Evolutionary conservation across 352 stramenopile genomes (phyloP).

Genomic region (Globisporangium barbulae): DNA sequence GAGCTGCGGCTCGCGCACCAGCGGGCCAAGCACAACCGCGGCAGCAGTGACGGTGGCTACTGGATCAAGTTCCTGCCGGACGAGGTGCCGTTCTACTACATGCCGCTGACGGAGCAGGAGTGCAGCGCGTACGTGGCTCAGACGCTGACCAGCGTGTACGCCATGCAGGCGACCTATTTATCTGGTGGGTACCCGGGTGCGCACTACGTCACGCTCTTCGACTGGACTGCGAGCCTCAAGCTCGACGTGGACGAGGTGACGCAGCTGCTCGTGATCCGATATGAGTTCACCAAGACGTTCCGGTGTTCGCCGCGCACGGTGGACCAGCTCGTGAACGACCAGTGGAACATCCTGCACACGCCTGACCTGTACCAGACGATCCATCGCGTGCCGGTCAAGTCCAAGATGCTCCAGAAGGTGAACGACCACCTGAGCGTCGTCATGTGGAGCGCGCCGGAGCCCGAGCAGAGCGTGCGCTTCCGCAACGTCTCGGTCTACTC

Average conservation of each 20-base stretch:
- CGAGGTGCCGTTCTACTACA: constrained; percentile 34
- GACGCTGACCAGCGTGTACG: not conserved
- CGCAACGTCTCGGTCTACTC: constrained; percentile 7
- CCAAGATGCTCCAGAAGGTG: constrained; percentile 6
- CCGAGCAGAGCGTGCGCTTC: constrained; percentile 1
- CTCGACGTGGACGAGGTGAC: constrained; percentile 2
- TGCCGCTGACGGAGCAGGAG: constrained; percentile 29
- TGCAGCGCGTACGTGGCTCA: constrained; percentile 12
- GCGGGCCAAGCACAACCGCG: not conserved
- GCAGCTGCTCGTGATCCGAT: constrained; percentile 8
- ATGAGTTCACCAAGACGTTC: constrained; percentile 11
- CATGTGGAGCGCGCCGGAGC: constrained; percentile 10
- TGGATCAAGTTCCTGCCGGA: constrained; percentile 9
- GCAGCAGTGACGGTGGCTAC: not conserved
- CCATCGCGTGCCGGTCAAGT: constrained; percentile 8
- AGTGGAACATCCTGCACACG: constrained; percentile 8
- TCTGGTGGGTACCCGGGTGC: not conserved
- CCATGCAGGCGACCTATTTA: not conserved
- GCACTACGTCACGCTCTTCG: not conserved
- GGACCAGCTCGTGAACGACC: constrained; percentile 1
- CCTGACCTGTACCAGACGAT: constrained; percentile 3
- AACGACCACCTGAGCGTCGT: constrained; percentile 8
- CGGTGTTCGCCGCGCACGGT: not conserved
- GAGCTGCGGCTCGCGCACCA: not conserved
- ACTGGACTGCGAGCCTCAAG: constrained; percentile 1